Conservation (phyloP, 208 protist species). For the Trypanosoma brucei region DNA sequence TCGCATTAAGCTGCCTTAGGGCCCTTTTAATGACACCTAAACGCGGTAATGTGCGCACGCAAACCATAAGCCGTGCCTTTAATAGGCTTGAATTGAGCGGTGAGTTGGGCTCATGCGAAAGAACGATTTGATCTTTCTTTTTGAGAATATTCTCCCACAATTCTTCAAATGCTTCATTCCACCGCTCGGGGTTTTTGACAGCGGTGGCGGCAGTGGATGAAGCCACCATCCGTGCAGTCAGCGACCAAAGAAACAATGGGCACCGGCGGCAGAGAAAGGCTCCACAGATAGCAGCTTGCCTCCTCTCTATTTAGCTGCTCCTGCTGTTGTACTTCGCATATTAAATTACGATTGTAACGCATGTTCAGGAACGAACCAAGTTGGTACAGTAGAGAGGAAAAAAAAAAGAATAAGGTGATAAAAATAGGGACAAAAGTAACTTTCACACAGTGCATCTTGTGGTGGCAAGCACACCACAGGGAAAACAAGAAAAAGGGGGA, state of each 20-base stretch:
- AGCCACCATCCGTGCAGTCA: not conserved
- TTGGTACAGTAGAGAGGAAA: no score
- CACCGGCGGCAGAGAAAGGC: no score
- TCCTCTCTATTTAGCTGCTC: no score
- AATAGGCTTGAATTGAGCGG: slow-evolving; percentile 36
- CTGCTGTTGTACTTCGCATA: no score
- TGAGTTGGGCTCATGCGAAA: slow-evolving; percentile 37
- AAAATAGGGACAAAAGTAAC: no score
- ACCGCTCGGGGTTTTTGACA: slow-evolving; percentile 6
- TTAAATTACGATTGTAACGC: no score
- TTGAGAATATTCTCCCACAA: slow-evolving; percentile 8
- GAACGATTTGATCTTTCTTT: slow-evolving; percentile 33
- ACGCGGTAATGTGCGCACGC: slow-evolving; percentile 53
- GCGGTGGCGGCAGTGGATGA: not conserved
- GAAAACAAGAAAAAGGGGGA: no score
- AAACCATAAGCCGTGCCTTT: slow-evolving; percentile 46
- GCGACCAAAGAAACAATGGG: not conserved
- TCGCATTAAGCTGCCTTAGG: slow-evolving; percentile 11
- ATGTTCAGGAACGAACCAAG: no score
- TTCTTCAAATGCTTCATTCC: slow-evolving; percentile 11
- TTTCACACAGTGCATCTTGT: no score
- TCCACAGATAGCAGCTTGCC: no score
- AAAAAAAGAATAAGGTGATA: no score
- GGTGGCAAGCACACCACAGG: no score
- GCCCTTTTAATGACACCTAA: slow-evolving; percentile 52